Percentiles rank a stretch among this genome's conserved stretches.
These are phyloP conservation scores for Coemansia sp. DNA, from an alignment of 192 early-diverging fungal species.

Conservation along the genomic window DNA sequence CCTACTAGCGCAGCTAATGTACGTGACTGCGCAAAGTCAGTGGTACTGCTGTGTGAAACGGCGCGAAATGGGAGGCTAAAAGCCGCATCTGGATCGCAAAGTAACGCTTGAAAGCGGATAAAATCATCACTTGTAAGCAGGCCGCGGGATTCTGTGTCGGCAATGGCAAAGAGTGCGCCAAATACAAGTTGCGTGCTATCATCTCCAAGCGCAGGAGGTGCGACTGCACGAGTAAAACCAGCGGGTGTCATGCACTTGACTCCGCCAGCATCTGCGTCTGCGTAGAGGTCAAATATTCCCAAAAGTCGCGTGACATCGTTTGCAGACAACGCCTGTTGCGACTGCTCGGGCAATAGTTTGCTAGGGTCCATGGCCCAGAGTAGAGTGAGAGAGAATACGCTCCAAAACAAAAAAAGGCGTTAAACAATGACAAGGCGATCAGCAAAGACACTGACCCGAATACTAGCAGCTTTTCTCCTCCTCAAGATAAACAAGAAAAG, in stretches of 20 bases:
- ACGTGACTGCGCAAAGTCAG: constrained; percentile 15
- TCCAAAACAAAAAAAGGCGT: not conserved
- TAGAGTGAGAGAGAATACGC: not conserved
- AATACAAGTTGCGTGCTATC: not conserved
- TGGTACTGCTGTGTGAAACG: constrained; percentile 16
- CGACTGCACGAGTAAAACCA: constrained; percentile 47
- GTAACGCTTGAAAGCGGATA: constrained; percentile 51
- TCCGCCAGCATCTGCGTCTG: constrained; percentile 40
- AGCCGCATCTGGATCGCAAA: constrained; percentile 57
- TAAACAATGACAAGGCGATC: not conserved
- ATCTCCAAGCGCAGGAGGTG: constrained; percentile 31
- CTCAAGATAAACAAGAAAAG: not conserved
- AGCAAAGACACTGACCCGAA: not conserved
- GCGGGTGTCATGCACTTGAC: constrained; percentile 42
- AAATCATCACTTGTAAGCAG: constrained; percentile 55
- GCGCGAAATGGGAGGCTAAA: constrained; percentile 53
- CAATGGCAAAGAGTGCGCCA: constrained; percentile 52
- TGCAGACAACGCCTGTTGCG: constrained; percentile 18
- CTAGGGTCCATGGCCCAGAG: not conserved
- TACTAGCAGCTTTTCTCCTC: not conserved
- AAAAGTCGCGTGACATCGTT: constrained; percentile 34
- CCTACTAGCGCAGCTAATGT: constrained; percentile 20
- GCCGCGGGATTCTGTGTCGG: constrained; percentile 47
- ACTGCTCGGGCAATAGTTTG: not conserved
- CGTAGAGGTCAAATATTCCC: constrained; percentile 48